phyloP scores from a whole-genome alignment of 2,329 filamentous ascomycete genomes.

The Neobulgaria alba region DNA sequence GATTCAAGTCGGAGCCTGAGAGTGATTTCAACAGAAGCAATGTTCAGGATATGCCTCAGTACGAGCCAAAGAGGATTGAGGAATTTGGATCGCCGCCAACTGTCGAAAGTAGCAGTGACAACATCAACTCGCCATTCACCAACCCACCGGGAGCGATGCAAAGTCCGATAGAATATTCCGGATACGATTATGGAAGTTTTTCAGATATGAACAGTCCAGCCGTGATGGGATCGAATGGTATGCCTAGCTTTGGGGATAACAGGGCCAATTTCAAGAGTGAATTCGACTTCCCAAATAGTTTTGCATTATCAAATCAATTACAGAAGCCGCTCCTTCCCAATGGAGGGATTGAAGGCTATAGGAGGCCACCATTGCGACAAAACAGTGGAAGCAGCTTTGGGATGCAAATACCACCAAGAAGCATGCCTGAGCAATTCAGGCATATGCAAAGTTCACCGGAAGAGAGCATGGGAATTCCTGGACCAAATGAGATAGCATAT shows the following conservation, averaged over 20 bases:
- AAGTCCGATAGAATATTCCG: constrained; percentile 22
- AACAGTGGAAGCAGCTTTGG: constrained; percentile 16
- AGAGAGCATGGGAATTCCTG: too few species aligned
- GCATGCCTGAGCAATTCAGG: too few species aligned
- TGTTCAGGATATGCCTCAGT: constrained; percentile 16
- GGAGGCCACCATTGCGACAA: constrained; percentile 22
- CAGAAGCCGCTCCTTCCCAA: constrained; percentile 3
- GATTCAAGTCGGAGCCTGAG: constrained; percentile 25
- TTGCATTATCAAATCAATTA: neutral
- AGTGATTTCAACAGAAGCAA: constrained; percentile 14
- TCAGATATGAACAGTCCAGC: constrained; percentile 14
- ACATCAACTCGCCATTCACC: constrained; percentile 12
- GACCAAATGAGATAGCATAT: too few species aligned
- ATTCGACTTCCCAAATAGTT: constrained; percentile 9
- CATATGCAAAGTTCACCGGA: too few species aligned
- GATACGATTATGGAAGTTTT: constrained; percentile 18
- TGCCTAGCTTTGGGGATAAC: constrained; percentile 11
- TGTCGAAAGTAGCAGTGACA: constrained; percentile 13
- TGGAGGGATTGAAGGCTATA: constrained; percentile 5
- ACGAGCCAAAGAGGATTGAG: constrained; percentile 22
- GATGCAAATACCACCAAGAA: too few species aligned
- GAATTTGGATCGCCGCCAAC: constrained; percentile 20
- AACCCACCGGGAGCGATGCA: constrained; percentile 19
- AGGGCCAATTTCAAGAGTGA: constrained; percentile 19
- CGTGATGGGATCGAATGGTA: neutral